Conservation (phyloP, 805 yeast species). For the Suhomyces vadensis region DNA sequence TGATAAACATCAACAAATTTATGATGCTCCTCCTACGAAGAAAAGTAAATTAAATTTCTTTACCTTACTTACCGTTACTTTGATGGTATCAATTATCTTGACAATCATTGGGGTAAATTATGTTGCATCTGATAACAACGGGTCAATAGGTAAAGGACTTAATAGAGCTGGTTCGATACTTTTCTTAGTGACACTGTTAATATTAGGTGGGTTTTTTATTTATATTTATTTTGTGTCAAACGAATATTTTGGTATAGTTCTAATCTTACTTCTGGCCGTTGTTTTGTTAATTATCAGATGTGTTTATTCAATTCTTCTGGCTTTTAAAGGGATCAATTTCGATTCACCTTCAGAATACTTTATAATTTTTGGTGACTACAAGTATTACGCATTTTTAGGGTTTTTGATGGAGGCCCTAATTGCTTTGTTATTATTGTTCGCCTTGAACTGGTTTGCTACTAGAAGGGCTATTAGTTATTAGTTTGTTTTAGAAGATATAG, state of each 20-base stretch:
- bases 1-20: neutral
- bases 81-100: constrained; percentile 6
- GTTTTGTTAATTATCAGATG: constrained; percentile 10
- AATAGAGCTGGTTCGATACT: constrained; percentile 6
- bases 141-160: neutral
- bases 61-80: constrained; percentile 4
- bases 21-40: neutral
- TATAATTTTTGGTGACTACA: constrained; percentile 11
- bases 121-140: neutral
- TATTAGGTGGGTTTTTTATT: neutral
- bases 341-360: constrained; percentile 5
- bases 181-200: constrained; percentile 5
- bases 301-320: constrained; percentile 2
- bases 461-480: neutral
- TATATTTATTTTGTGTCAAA: neutral
- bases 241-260: neutral
- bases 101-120: constrained; percentile 6
- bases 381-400: constrained; percentile 12
- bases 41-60: neutral
- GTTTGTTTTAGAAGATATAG: neutral
- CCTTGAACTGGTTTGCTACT: constrained; percentile 9
- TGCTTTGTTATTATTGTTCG: constrained; percentile 1
- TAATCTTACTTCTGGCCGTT: neutral
- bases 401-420: constrained; percentile 10
- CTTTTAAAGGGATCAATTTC: constrained; percentile 9